Base-by-base conservation (phyloP, 2,329 filamentous ascomycete species). In the Hyphodiscus sp. region DNA sequence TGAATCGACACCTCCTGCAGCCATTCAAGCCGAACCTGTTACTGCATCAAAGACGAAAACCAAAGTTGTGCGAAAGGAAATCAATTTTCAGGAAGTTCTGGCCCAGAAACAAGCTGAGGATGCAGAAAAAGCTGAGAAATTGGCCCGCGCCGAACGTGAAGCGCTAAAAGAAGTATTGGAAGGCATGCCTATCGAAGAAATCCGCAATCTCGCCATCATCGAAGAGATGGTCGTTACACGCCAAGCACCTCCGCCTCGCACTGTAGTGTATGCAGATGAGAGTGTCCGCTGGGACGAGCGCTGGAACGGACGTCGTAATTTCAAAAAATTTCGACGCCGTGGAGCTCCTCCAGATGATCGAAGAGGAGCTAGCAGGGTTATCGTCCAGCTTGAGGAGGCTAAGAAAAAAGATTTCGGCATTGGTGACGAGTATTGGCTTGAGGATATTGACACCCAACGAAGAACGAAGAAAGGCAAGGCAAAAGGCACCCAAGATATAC, bases 301-400 rank as follows among this genome's bases (percentile, higher is more conserved):
- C 41, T 99, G 94, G 94, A 95, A 96, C 67, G 94, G 92, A 0
- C 80, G 92, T 44, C 92, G 90, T 70, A 97, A 99, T 66, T 99
- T 96, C 74, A 99, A 99, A 69, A 87, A 83, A 63, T 99, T 99
- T 66, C 77, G 78, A 20, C 77, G 76, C 51, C 76, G 81, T 50
- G 84, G 81, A 20, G 79, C 79, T 41, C 61, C 63, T n/a, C 57
- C 56, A 7, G 55, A 58, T 50, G 68, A 63, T 20, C 58, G 54
- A 56, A 68, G 52, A 62, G 70, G 61, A 65, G 68, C 57, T 50
- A 46, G 61, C 10, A 60, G 58, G 15, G 69, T 69, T 0, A 83
- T 89, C 49, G 82, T 89, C 13, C 73, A 76, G 0, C 69, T 89
- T 1, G 80, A 87, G 61, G 82, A 85, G 64, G 78, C 79, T 1